phyloP scores from a whole-genome alignment of 176 grass and related monocot species.

The Hordeum marinum region DNA sequence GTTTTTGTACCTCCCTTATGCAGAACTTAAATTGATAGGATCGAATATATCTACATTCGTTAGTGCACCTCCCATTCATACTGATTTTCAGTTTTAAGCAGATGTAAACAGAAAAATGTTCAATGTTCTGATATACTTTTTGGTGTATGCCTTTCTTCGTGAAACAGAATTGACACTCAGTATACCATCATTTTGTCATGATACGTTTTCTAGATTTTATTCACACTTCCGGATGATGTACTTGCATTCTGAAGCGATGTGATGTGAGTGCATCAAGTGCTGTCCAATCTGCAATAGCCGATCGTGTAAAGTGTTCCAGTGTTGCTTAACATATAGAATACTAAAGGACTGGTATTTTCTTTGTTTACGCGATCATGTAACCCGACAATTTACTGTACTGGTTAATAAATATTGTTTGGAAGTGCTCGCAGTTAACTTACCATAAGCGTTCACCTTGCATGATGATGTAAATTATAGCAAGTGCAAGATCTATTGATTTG shows the following conservation, averaged over 20 bases:
- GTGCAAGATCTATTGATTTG: background rate
- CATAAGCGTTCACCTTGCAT: background rate
- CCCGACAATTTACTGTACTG: background rate
- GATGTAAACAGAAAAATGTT: background rate
- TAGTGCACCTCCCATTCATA: background rate
- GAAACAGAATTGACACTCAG: background rate
- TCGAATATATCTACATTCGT: background rate
- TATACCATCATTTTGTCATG: background rate
- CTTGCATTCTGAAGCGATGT: background rate
- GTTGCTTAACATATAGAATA: background rate
- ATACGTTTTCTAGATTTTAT: background rate
- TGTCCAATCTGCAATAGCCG: background rate
- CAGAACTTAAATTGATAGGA: background rate
- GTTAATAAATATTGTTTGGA: background rate
- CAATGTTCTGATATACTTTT: background rate
- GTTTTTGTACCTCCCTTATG: background rate
- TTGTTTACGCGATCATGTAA: background rate
- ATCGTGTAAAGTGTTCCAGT: background rate
- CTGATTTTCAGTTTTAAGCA: background rate
- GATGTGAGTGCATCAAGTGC: background rate
- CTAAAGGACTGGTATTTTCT: background rate
- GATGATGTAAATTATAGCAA: background rate
- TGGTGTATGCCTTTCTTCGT: background rate
- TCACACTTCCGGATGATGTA: background rate
- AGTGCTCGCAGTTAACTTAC: background rate